Conservation (phyloP, 2,329 filamentous ascomycete species). For the Corynespora cassiicola region DNA sequence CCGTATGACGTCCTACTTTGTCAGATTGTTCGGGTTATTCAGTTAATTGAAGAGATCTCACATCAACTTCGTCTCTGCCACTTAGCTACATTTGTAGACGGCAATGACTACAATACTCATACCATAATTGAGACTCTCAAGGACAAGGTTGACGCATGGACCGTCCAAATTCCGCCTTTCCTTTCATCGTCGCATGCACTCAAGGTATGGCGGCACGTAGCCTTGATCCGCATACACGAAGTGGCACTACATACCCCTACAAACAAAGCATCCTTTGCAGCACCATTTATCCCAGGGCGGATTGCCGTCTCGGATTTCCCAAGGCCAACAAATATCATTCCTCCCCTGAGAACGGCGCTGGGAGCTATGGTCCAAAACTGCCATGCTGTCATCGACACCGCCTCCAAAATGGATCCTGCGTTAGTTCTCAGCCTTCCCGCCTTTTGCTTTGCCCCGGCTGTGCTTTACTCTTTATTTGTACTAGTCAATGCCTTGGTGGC, state of each 20-base stretch:
- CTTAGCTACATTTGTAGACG: slow-evolving; percentile 22
- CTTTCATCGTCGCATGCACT: slow-evolving; percentile 26
- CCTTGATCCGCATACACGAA: slow-evolving; percentile 31
- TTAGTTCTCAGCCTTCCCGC: slow-evolving; percentile 27
- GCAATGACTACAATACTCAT: slow-evolving; percentile 26
- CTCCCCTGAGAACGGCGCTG: slow-evolving; percentile 22
- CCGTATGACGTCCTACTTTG: slow-evolving; percentile 27
- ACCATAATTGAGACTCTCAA: slow-evolving; percentile 20
- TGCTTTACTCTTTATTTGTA: slow-evolving; percentile 31
- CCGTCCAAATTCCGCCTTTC: slow-evolving; percentile 24
- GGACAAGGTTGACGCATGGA: slow-evolving; percentile 29
- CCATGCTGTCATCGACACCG: slow-evolving; percentile 28
- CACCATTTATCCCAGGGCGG: slow-evolving; percentile 32
- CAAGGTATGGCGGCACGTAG: slow-evolving; percentile 30
- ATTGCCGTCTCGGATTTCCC: slow-evolving; percentile 33
- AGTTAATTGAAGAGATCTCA: slow-evolving; percentile 28
- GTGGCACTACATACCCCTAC: slow-evolving; percentile 31
- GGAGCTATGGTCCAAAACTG: slow-evolving; percentile 24
- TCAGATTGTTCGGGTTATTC: slow-evolving; percentile 29
- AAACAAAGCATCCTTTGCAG: slow-evolving; percentile 31
- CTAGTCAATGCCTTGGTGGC: slow-evolving; percentile 29
- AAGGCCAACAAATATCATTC: slow-evolving; percentile 22
- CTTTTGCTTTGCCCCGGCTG: slow-evolving; percentile 30
- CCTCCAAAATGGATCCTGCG: slow-evolving; percentile 27
- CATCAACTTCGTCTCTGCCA: slow-evolving; percentile 25